Conservation (phyloP, 768 basidiomycete species). For the Terana coerulea region DNA sequence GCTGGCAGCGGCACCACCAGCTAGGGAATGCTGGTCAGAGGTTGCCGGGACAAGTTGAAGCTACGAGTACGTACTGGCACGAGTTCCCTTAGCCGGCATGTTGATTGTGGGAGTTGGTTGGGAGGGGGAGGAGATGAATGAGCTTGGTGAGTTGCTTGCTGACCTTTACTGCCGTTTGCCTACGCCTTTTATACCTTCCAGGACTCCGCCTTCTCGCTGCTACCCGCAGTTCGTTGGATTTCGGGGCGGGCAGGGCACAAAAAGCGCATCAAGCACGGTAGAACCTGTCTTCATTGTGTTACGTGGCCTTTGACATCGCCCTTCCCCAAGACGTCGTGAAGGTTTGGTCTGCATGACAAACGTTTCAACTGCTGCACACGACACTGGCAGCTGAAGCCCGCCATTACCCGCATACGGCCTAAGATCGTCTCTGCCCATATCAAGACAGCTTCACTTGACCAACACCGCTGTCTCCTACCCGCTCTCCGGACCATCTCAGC, state of each 20-base stretch:
- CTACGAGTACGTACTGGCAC: slow-evolving; percentile 11
- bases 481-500: no score
- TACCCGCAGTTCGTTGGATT: background rate
- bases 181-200: slow-evolving; percentile 1
- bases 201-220: background rate
- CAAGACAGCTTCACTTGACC: no score
- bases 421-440: no score
- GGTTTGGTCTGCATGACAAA: no score
- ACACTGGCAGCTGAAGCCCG: no score
- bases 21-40: background rate
- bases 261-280: background rate
- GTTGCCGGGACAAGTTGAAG: background rate
- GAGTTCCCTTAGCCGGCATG: slow-evolving; percentile 20
- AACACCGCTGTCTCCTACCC: no score
- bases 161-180: background rate
- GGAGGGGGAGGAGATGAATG: background rate
- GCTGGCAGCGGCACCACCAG: slow-evolving; percentile 15
- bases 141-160: slow-evolving; percentile 2
- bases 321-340: no score
- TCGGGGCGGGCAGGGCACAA: background rate
- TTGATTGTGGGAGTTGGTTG: slow-evolving; percentile 7
- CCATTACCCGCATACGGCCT: no score
- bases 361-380: no score
- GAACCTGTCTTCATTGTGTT: no score
- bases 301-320: no score